These are phyloP conservation scores for Hyphodiscus sp. DNA, from an alignment of 2,329 filamentous ascomycete genomes.

Conservation along the genomic window DNA sequence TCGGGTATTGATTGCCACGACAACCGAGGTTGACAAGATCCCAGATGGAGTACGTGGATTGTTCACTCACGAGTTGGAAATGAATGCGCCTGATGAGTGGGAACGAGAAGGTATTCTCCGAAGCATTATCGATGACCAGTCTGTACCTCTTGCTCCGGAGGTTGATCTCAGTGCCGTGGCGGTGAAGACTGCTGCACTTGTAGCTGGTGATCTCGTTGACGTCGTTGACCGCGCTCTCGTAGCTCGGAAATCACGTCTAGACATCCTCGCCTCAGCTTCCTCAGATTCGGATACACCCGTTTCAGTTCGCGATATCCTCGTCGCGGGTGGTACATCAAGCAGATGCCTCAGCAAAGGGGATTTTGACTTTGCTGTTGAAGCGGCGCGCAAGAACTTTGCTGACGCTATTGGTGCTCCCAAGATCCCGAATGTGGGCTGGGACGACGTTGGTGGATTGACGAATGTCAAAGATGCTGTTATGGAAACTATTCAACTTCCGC, in stretches of 20 bases:
- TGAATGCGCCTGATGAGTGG: conserved; percentile 84
- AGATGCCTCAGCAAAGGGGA: conserved; percentile 75
- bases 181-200: conserved; percentile 89
- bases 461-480: conserved; percentile 97
- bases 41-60: conserved; percentile 83
- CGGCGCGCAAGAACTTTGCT: conserved; percentile 94
- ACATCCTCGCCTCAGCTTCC: conserved; percentile 55
- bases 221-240: conserved; percentile 86
- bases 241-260: conserved; percentile 68
- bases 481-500: conserved; percentile 90
- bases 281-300: conserved; percentile 39
- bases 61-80: conserved; percentile 93
- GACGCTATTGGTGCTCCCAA: conserved; percentile 96
- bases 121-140: conserved; percentile 68
- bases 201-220: conserved; percentile 89
- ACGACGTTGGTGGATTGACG: conserved; percentile 86
- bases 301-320: conserved; percentile 74
- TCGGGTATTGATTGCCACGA: conserved; percentile 84
- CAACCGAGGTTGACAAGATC: conserved; percentile 90
- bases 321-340: conserved; percentile 76
- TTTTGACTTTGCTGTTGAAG: conserved; percentile 89
- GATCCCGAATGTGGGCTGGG: conserved; percentile 95
- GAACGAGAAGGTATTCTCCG: conserved; percentile 84
- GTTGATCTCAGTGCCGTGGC: conserved; percentile 82
- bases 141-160: conserved; percentile 70